These are phyloP conservation scores for Prunus kanzakura DNA, from an alignment of 306 rosid species.

Conservation along the genomic window DNA sequence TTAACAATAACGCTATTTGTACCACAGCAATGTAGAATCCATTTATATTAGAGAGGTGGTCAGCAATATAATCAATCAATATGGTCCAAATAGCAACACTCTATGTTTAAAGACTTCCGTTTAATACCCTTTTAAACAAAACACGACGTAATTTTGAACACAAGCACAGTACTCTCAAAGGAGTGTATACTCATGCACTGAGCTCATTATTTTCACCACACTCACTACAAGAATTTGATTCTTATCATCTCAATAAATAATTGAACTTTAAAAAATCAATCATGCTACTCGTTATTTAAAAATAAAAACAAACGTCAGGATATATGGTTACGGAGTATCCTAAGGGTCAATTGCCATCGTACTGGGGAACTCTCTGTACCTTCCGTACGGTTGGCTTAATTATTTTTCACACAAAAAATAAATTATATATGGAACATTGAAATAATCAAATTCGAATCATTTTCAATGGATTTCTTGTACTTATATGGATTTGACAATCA, in stretches of 20 bases:
- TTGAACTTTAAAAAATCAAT: not conserved
- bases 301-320: not conserved
- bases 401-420: not conserved
- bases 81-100: no score
- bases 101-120: no score
- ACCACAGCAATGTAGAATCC: no score
- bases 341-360: not conserved
- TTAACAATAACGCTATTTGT: no score
- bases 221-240: not conserved
- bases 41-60: no score
- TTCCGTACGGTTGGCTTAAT: not conserved
- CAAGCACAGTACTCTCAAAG: no score
- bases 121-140: no score
- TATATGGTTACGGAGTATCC: not conserved
- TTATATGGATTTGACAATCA: not conserved
- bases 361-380: not conserved
- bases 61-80: rapidly evolving
- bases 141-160: no score
- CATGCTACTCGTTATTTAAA: not conserved
- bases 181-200: no score
- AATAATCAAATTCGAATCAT: not conserved
- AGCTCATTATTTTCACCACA: no score
- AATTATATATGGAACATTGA: not conserved
- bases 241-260: not conserved
- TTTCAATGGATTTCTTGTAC: not conserved